These are phyloP conservation scores for Phytophthora idaei DNA, from an alignment of 352 stramenopile species.

Conservation along the genomic window DNA sequence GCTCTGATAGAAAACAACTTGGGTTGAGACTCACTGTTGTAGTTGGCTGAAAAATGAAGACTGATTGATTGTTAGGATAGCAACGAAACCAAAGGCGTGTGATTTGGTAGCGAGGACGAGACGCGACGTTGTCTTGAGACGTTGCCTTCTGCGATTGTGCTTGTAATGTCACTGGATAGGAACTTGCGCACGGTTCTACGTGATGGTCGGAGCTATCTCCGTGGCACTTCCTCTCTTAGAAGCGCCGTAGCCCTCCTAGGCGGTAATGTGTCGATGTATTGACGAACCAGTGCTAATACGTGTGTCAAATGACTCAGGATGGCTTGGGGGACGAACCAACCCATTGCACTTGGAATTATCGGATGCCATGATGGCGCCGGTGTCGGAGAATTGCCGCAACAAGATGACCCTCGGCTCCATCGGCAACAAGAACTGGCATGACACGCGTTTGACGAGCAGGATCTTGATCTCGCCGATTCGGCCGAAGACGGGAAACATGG, in stretches of 20 bases:
- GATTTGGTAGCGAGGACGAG: no score
- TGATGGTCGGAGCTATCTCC: neutral
- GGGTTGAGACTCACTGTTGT: no score
- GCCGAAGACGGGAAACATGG: neutral
- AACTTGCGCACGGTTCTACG: no score
- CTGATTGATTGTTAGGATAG: no score
- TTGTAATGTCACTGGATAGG: no score
- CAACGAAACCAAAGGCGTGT: no score
- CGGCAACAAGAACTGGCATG: neutral
- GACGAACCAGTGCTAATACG: neutral
- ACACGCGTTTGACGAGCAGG: neutral
- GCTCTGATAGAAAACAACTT: no score
- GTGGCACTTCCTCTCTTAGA: constrained; percentile 4
- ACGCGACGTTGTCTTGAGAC: no score
- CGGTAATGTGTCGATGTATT: neutral
- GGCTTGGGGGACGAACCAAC: neutral
- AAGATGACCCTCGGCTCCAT: neutral
- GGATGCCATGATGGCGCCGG: neutral
- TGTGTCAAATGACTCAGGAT: neutral
- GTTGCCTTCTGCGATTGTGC: no score
- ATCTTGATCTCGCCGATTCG: neutral
- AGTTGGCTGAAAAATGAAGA: no score
- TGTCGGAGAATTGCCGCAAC: neutral
- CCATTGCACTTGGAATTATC: neutral
- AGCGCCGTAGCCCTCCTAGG: neutral